Conservation (phyloP, 345 rosid genomes). For the Gossypium sturtianum region DNA sequence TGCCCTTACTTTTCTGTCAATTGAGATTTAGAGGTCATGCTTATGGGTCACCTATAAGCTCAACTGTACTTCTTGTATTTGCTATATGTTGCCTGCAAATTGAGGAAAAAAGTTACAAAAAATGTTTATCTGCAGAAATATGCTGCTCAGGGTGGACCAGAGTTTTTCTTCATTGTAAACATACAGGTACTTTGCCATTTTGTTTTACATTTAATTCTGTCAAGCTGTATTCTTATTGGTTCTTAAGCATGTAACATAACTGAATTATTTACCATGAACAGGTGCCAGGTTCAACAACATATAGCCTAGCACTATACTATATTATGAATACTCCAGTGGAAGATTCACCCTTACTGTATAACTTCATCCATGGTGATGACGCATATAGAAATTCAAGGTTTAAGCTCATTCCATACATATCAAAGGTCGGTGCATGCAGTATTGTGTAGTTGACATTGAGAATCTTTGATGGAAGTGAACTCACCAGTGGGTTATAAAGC, state of each 20-base stretch:
- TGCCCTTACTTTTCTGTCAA: neutral
- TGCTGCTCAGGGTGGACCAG: constrained; percentile 83
- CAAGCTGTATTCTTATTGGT: neutral
- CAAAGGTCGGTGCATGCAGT: constrained; percentile 50
- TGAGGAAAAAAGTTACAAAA: constrained; percentile 1
- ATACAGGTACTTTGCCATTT: constrained; percentile 51
- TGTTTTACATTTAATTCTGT: constrained; percentile 4
- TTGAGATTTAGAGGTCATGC: neutral
- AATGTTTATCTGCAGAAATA: constrained; percentile 55
- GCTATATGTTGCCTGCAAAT: neutral
- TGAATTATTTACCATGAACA: constrained; percentile 23
- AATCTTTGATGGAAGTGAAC: neutral
- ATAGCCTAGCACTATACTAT: constrained; percentile 75
- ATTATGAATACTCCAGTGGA: constrained; percentile 79
- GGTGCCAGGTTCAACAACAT: constrained; percentile 90
- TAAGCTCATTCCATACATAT: constrained; percentile 96
- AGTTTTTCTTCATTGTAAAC: constrained; percentile 82
- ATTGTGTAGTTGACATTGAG: neutral
- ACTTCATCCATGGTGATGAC: constrained; percentile 79
- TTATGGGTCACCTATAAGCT: neutral
- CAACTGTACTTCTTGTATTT: constrained; percentile 9
- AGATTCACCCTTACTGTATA: constrained; percentile 70
- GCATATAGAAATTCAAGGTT: constrained; percentile 89
- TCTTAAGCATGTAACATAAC: constrained; percentile 4
- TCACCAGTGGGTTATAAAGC: neutral